Conservation (phyloP, 2,329 filamentous ascomycete species). For the Knufia fluminis region DNA sequence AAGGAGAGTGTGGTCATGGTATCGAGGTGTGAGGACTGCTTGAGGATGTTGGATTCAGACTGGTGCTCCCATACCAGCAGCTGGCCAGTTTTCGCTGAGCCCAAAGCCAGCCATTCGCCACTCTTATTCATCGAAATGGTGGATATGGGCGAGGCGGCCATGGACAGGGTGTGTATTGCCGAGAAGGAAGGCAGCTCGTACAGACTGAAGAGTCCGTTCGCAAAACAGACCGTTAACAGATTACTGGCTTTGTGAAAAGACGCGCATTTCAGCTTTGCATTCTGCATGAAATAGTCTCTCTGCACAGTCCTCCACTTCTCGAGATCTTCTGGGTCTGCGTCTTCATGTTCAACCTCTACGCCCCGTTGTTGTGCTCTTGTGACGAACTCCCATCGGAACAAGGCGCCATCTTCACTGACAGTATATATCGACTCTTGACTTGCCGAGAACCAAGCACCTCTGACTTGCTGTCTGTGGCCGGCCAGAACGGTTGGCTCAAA, state of each 20-base stretch:
- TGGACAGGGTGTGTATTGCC: slow-evolving; percentile 80
- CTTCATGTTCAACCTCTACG: slow-evolving; percentile 53
- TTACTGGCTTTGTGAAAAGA: slow-evolving; percentile 78
- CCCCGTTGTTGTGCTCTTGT: slow-evolving; percentile 47
- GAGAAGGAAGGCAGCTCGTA: slow-evolving; percentile 96
- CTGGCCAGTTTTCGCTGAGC: slow-evolving; percentile 88
- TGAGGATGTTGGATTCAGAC: slow-evolving; percentile 95
- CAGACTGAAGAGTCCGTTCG: slow-evolving; percentile 83
- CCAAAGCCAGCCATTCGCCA: slow-evolving; percentile 95
- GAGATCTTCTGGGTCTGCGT: slow-evolving; percentile 53
- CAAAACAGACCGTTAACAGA: slow-evolving; percentile 93
- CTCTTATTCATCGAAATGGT: slow-evolving; percentile 88
- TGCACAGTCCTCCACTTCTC: slow-evolving; percentile 87
- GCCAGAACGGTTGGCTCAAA: slow-evolving; percentile 84
- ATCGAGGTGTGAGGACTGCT: slow-evolving; percentile 96
- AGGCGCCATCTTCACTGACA: slow-evolving; percentile 90
- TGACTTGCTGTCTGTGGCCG: slow-evolving; percentile 80
- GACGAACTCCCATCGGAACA: slow-evolving; percentile 87
- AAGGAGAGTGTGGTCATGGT: slow-evolving; percentile 90
- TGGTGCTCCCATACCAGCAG: slow-evolving; percentile 99
- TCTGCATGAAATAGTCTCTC: slow-evolving; percentile 88
- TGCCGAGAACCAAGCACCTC: slow-evolving; percentile 93
- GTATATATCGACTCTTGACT: slow-evolving; percentile 95
- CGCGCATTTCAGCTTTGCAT: slow-evolving; percentile 79
- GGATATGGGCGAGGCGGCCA: slow-evolving; percentile 94